Evolutionary conservation across 2,329 filamentous ascomycete genomes (phyloP).

Genomic region (Exophiala viscosa): DNA sequence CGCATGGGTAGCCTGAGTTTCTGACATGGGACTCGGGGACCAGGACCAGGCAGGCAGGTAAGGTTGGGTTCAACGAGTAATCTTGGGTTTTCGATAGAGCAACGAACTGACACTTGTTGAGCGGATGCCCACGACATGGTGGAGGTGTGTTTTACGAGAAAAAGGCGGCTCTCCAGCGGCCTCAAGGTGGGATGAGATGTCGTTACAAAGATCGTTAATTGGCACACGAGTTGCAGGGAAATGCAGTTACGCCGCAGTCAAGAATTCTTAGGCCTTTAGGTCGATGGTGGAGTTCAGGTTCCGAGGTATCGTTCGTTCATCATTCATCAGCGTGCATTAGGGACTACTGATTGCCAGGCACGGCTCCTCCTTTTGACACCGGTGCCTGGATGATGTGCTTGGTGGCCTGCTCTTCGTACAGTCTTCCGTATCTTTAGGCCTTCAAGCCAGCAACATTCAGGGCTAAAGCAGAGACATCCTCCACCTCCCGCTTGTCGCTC

Average conservation of each 20-base stretch:
- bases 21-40: conserved; percentile 15
- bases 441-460: not conserved
- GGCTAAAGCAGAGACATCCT: not conserved
- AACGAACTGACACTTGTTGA: conserved; percentile 10
- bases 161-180: not conserved
- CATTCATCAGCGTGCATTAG: not conserved
- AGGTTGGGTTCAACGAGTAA: not conserved
- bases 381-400: no score
- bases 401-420: no score
- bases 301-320: not conserved
- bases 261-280: no score
- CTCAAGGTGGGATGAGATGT: not conserved
- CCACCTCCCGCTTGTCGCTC: conserved; percentile 5
- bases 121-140: not conserved
- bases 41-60: conserved; percentile 5
- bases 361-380: not conserved
- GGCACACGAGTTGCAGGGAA: not conserved
- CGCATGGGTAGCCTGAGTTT: conserved; percentile 17
- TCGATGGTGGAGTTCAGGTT: not conserved
- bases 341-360: not conserved
- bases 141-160: conserved; percentile 9
- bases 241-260: not conserved
- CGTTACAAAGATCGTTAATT: not conserved
- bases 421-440: no score
- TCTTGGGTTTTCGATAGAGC: conserved; percentile 7